These are phyloP conservation scores for Ochromonadaceae sp. DNA, from an alignment of 352 stramenopile genomes.

Conservation along the genomic window DNA sequence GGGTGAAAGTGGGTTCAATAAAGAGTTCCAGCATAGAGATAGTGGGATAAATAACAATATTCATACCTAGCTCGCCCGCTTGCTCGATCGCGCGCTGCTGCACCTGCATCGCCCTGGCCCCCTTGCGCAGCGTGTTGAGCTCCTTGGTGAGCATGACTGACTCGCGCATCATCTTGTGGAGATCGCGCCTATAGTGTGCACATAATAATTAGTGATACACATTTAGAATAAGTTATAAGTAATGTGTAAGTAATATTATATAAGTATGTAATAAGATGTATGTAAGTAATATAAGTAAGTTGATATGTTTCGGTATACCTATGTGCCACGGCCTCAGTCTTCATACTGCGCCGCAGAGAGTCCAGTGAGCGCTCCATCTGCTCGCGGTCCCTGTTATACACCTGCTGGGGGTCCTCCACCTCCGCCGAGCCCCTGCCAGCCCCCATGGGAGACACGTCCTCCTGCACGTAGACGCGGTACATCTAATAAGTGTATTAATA, in stretches of 20 bases:
- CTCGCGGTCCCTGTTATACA: slow-evolving; percentile 71
- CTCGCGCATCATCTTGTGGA: slow-evolving; percentile 43
- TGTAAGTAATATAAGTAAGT: too few relatives aligned
- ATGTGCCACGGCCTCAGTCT: slow-evolving; percentile 31
- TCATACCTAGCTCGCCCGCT: background rate
- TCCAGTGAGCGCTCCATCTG: slow-evolving; percentile 77
- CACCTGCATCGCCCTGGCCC: slow-evolving; percentile 48
- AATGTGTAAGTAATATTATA: slow-evolving; percentile 39
- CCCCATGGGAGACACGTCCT: slow-evolving; percentile 2
- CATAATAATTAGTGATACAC: too few relatives aligned
- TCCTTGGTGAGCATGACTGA: slow-evolving; percentile 74
- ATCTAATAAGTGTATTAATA: too few relatives aligned
- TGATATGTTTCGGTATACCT: too few relatives aligned
- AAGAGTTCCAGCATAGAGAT: too few relatives aligned
- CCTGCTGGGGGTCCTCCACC: slow-evolving; percentile 23
- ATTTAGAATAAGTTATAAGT: too few relatives aligned
- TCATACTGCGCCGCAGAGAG: slow-evolving; percentile 45
- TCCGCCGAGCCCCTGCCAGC: background rate
- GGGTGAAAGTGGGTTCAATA: too few relatives aligned
- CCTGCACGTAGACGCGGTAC: slow-evolving; percentile 12
- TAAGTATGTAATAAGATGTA: slow-evolving; percentile 47
- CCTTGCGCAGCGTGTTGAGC: slow-evolving; percentile 67
- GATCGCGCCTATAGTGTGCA: slow-evolving; percentile 24
- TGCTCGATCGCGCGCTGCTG: slow-evolving; percentile 24
- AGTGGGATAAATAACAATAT: too few relatives aligned